Evolutionary conservation across 495 filamentous ascomycete genomes (phyloP).

Genomic region (Neurospora africana): DNA sequence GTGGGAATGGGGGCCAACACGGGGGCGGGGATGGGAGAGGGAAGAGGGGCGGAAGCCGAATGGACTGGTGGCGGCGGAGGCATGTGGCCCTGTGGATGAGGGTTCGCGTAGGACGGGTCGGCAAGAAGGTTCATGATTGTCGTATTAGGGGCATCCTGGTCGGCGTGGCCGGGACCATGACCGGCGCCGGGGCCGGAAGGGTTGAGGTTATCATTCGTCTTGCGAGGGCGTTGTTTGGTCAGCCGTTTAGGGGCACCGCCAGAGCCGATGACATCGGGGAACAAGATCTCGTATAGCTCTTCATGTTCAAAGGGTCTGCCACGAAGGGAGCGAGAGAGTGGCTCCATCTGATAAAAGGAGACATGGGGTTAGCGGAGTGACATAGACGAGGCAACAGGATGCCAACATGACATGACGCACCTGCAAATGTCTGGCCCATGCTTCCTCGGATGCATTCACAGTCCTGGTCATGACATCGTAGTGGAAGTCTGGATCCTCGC

Average conservation of each 20-base stretch:
- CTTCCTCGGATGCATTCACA: conserved; percentile 38
- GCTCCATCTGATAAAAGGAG: conserved; percentile 28
- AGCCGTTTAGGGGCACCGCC: conserved; percentile 40
- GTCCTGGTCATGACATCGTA: conserved; percentile 33
- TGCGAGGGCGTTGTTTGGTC: conserved; percentile 30
- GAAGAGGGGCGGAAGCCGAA: neutral
- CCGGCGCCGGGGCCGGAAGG: neutral
- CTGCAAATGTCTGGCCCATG: conserved; percentile 38
- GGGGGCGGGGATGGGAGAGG: neutral
- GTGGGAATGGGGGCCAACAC: neutral
- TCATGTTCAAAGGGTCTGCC: conserved; percentile 41
- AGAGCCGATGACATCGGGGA: conserved; percentile 39
- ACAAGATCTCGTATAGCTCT: conserved; percentile 40
- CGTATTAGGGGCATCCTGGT: conserved; percentile 20
- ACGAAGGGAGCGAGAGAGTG: conserved; percentile 35
- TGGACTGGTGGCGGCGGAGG: conserved; percentile 5
- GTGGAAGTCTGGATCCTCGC: conserved; percentile 38
- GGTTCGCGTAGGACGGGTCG: conserved; percentile 13
- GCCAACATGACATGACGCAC: conserved; percentile 14
- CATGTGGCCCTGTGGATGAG: conserved; percentile 13
- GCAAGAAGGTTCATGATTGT: conserved; percentile 23
- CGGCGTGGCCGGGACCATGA: conserved; percentile 8
- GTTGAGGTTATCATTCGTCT: conserved; percentile 24
- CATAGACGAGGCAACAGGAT: neutral
- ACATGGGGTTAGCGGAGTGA: conserved; percentile 1